Conservation (phyloP, 202 grass and related monocot genomes). For the Carex sylvatica region DNA sequence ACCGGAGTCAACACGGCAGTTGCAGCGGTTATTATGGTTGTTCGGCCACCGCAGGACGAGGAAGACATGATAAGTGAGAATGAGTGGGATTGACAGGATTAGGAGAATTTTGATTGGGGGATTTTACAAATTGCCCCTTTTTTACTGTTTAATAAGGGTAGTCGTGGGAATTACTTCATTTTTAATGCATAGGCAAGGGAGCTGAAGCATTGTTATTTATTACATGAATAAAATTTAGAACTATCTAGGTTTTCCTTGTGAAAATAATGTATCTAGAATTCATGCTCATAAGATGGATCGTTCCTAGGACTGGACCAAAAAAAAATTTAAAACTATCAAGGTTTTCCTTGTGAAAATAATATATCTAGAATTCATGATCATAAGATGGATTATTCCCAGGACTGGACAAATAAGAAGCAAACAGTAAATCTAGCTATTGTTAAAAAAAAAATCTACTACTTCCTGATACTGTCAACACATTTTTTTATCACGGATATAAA, state of each 20-base stretch:
- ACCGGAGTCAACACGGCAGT: slow-evolving; percentile 32
- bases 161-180: neutral
- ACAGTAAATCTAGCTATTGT: neutral
- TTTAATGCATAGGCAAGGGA: neutral
- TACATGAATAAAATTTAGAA: slow-evolving; percentile 12
- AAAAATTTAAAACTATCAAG: neutral
- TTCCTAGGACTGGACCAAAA: neutral
- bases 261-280: neutral
- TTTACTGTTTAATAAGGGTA: slow-evolving; percentile 17
- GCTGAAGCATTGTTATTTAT: neutral
- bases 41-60: slow-evolving; percentile 63
- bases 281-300: neutral
- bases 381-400: neutral
- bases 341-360: neutral
- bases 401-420: slow-evolving; percentile 1
- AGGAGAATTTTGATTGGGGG: neutral
- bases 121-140: slow-evolving; percentile 32
- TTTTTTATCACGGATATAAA: neutral
- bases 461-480: neutral
- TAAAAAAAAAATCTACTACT: neutral
- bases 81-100: slow-evolving; percentile 62
- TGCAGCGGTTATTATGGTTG: slow-evolving; percentile 53
- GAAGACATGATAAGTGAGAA: slow-evolving; percentile 56
- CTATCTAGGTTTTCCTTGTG: neutral
- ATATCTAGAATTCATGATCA: neutral